Conservation (phyloP, 257 asterid genomes). For the Misopates orontium region DNA sequence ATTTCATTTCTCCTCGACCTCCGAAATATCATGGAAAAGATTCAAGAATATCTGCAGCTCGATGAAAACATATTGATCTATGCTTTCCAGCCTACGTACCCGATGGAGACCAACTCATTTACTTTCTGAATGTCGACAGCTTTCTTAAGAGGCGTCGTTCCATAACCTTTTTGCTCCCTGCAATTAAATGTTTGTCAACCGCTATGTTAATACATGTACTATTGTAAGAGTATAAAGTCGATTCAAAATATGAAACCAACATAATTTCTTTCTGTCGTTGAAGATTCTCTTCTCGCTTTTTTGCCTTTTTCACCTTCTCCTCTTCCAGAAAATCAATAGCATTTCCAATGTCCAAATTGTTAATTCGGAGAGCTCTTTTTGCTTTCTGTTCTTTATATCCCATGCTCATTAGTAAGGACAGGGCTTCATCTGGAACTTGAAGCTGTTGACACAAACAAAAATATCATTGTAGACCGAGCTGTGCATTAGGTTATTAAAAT, state of each 20-base stretch:
- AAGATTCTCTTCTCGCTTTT: conserved; percentile 58
- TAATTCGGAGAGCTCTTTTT: conserved; percentile 93
- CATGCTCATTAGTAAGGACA: conserved; percentile 74
- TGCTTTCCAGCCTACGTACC: conserved; percentile 48
- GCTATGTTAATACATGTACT: conserved; percentile 11
- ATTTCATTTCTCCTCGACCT: not conserved
- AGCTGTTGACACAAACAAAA: conserved; percentile 52
- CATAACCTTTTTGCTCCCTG: conserved; percentile 89
- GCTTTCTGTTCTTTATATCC: conserved; percentile 75
- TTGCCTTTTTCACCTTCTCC: conserved; percentile 55
- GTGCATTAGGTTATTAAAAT: too few species aligned
- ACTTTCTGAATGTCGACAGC: conserved; percentile 78
- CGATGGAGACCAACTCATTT: conserved; percentile 67
- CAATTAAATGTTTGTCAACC: conserved; percentile 23
- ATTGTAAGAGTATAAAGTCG: conserved; percentile 11
- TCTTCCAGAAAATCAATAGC: conserved; percentile 85
- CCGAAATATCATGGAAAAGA: not conserved
- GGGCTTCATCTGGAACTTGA: conserved; percentile 82
- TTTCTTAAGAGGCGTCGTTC: conserved; percentile 76
- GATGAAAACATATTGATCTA: not conserved
- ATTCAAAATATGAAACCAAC: conserved; percentile 38
- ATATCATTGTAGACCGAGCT: not conserved
- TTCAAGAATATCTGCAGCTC: not conserved
- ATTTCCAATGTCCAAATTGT: conserved; percentile 67
- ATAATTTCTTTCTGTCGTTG: conserved; percentile 55